These are phyloP conservation scores for Gliomastix tumulicola DNA, from an alignment of 2,329 filamentous ascomycete species.

Conservation along the genomic window DNA sequence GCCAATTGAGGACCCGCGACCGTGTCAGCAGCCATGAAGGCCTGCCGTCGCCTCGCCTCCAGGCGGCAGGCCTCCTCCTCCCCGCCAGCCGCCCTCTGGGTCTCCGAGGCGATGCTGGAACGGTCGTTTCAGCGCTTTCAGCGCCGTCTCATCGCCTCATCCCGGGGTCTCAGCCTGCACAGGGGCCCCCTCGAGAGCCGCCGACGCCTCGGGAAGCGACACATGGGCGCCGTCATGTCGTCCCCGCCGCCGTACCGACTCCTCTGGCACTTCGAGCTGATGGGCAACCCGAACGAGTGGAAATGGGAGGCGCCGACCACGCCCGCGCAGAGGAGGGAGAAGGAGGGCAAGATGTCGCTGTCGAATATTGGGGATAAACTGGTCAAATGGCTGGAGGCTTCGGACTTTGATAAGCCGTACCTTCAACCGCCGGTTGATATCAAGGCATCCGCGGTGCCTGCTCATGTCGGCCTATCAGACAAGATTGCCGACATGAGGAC, in stretches of 20 bases:
- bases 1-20: too few species aligned
- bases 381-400: constrained; percentile 17
- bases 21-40: too few species aligned
- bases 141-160: constrained; percentile 9
- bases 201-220: constrained; percentile 43
- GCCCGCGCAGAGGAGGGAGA: constrained; percentile 15
- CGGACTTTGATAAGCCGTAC: constrained; percentile 12
- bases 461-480: too few species aligned
- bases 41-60: constrained; percentile 10
- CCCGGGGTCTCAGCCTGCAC: constrained; percentile 29
- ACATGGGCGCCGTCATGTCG: constrained; percentile 43
- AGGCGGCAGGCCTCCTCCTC: constrained; percentile 7
- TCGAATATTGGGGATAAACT: constrained; percentile 15
- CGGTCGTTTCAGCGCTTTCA: constrained; percentile 21
- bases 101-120: constrained; percentile 22
- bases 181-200: constrained; percentile 49
- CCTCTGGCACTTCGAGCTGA: constrained; percentile 38
- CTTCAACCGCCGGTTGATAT: constrained; percentile 7
- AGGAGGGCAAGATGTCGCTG: constrained; percentile 10
- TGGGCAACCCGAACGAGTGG: constrained; percentile 38
- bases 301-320: constrained; percentile 43
- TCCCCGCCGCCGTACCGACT: constrained; percentile 25
- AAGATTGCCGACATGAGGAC: too few species aligned
- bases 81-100: constrained; percentile 17
- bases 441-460: too few species aligned